Evolutionary conservation across 805 yeast species (phyloP).

Genomic region (Isabelozyma pseudorhagii): DNA sequence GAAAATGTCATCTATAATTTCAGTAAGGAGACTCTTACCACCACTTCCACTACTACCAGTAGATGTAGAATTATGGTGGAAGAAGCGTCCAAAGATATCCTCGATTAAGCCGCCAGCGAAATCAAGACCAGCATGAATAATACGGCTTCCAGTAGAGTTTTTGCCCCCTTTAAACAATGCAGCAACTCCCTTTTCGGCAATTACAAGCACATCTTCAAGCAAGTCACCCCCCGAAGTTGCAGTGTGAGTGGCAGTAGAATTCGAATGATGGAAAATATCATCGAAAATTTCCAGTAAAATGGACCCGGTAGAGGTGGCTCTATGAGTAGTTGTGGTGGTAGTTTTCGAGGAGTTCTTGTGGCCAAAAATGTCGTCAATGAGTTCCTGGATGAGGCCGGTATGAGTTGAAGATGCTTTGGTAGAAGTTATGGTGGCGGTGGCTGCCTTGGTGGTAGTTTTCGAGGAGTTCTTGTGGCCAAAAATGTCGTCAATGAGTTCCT

Average conservation of each 20-base stretch:
- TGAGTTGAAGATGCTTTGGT: neutral
- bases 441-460: slow-evolving; percentile 1
- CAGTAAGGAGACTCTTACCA: neutral
- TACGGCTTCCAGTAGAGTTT: neutral
- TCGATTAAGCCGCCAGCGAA: neutral
- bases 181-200: neutral
- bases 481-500: neutral
- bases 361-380: neutral
- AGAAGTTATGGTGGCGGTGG: neutral
- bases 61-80: neutral
- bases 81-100: neutral
- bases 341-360: neutral
- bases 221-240: slow-evolving; percentile 8
- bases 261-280: slow-evolving; percentile 12
- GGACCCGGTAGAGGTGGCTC: slow-evolving; percentile 3
- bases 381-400: slow-evolving; percentile 5
- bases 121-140: neutral
- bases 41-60: neutral
- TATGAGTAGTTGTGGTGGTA: neutral
- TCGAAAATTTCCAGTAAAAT: slow-evolving; percentile 7
- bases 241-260: neutral
- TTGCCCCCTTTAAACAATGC: neutral
- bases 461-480: neutral
- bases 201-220: slow-evolving; percentile 2
- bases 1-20: slow-evolving; percentile 3